A percentile compares a stretch with the other conserved stretches of the same genome.
These are phyloP conservation scores for Lophiotrema nucula DNA, from an alignment of 495 filamentous ascomycete species.

Conservation along the genomic window DNA sequence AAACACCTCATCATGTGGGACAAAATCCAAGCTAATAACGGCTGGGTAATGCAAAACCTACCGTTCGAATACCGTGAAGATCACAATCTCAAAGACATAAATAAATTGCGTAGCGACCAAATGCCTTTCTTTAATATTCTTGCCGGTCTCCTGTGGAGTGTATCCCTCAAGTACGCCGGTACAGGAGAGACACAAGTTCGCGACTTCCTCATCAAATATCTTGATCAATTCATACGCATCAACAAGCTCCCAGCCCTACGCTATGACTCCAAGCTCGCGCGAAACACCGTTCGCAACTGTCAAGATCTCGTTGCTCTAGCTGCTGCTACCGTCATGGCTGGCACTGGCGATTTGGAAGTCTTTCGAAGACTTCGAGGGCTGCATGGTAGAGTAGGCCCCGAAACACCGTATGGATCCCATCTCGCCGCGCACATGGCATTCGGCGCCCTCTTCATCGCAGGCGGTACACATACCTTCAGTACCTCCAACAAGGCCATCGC, in stretches of 20 bases:
- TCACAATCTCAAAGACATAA: constrained; percentile 52
- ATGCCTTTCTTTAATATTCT: constrained; percentile 92
- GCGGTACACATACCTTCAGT: constrained; percentile 86
- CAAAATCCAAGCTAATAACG: constrained; percentile 63
- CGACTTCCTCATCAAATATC: constrained; percentile 77
- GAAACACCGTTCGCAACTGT: constrained; percentile 82
- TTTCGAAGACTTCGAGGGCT: constrained; percentile 85
- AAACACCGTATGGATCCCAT: constrained; percentile 89
- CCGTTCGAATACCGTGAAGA: constrained; percentile 63
- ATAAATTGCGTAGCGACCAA: constrained; percentile 66
- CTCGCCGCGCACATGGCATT: constrained; percentile 90
- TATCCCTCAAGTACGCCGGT: constrained; percentile 86
- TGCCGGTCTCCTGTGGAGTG: constrained; percentile 79
- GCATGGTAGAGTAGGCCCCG: constrained; percentile 81
- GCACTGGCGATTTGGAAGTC: constrained; percentile 84
- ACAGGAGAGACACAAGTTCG: constrained; percentile 68
- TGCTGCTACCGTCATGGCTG: constrained; percentile 88
- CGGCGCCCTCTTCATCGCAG: constrained; percentile 85
- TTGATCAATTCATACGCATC: constrained; percentile 83
- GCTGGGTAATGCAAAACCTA: constrained; percentile 74
- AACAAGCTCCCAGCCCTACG: constrained; percentile 62
- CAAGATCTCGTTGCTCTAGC: constrained; percentile 81
- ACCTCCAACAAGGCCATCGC: constrained; percentile 86
- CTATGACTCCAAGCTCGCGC: constrained; percentile 79
- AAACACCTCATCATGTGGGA: constrained; percentile 93